Evolutionary conservation across 179 eudicot species (phyloP).

Genomic region (Drosera spatulata): DNA sequence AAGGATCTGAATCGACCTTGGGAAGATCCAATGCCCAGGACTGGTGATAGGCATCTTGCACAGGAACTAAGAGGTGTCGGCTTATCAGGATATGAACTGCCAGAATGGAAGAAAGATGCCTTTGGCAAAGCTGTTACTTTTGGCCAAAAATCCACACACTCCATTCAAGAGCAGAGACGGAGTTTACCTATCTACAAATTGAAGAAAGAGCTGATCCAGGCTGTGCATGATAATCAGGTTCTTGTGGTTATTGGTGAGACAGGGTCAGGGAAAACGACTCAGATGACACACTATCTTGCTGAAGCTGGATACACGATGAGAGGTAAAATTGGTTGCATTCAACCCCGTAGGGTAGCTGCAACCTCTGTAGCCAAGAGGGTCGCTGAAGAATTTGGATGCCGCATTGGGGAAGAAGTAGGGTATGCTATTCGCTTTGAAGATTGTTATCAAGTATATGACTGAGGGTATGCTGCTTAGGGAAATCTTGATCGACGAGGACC

Average conservation of each 20-base stretch:
- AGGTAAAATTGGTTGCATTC: conserved; percentile 17
- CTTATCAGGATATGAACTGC: conserved; percentile 47
- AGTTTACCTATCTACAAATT: conserved; percentile 53
- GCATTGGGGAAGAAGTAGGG: conserved; percentile 27
- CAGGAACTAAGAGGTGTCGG: conserved; percentile 68
- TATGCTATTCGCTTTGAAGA: conserved; percentile 26
- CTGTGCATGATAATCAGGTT: conserved; percentile 35
- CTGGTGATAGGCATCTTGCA: conserved; percentile 80
- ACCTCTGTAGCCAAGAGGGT: conserved; percentile 21
- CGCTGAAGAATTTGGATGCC: conserved; percentile 24
- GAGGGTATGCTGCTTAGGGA: conserved; percentile 29
- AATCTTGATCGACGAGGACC: conserved; percentile 13
- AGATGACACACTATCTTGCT: conserved; percentile 12
- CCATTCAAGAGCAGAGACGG: conserved; percentile 56
- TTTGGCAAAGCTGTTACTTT: conserved; percentile 44
- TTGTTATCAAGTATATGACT: conserved; percentile 26
- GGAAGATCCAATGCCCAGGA: conserved; percentile 96
- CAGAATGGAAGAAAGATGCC: conserved; percentile 63
- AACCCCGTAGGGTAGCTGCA: conserved; percentile 27
- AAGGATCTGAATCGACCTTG: conserved; percentile 89
- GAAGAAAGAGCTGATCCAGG: conserved; percentile 52
- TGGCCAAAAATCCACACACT: conserved; percentile 56
- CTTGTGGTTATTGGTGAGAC: conserved; percentile 17
- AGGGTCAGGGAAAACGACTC: background rate
- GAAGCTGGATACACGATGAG: conserved; percentile 10